These are phyloP conservation scores for Lolium rigidum DNA, from an alignment of 176 grass and related monocot genomes.

Conservation along the genomic window DNA sequence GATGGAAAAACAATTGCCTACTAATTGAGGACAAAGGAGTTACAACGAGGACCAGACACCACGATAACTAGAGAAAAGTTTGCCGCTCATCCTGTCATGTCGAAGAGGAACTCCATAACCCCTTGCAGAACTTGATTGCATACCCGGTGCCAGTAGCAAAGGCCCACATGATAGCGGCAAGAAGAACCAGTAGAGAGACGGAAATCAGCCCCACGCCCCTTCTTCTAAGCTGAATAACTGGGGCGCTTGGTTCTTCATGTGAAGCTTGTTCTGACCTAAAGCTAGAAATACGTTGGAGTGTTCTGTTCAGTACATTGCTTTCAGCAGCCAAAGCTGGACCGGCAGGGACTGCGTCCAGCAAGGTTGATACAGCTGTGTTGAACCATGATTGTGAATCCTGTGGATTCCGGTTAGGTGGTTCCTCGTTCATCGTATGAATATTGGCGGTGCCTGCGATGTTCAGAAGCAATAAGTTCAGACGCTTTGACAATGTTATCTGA, in stretches of 20 bases:
- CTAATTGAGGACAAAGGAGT: background rate
- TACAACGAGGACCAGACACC: background rate
- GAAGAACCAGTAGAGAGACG: constrained; percentile 63
- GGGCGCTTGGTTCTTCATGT: constrained; percentile 38
- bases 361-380: constrained; percentile 54
- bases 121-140: constrained; percentile 59
- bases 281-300: constrained; percentile 80
- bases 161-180: constrained; percentile 74
- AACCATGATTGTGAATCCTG: constrained; percentile 67
- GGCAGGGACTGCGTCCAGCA: constrained; percentile 80
- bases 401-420: constrained; percentile 30
- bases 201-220: constrained; percentile 57
- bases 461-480: constrained; percentile 33
- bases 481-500: constrained; percentile 1
- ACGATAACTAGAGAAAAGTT: background rate
- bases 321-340: constrained; percentile 86
- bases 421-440: constrained; percentile 43
- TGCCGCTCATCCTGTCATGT: background rate
- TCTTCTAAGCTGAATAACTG: constrained; percentile 46
- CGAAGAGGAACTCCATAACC: constrained; percentile 49
- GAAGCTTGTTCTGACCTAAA: constrained; percentile 64
- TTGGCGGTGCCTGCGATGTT: constrained; percentile 56
- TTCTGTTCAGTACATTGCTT: constrained; percentile 62
- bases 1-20: constrained; percentile 23
- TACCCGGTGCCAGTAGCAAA: constrained; percentile 61